phyloP scores from a whole-genome alignment of 1,139 yeast species.

The Yamadazyma atlantica region DNA sequence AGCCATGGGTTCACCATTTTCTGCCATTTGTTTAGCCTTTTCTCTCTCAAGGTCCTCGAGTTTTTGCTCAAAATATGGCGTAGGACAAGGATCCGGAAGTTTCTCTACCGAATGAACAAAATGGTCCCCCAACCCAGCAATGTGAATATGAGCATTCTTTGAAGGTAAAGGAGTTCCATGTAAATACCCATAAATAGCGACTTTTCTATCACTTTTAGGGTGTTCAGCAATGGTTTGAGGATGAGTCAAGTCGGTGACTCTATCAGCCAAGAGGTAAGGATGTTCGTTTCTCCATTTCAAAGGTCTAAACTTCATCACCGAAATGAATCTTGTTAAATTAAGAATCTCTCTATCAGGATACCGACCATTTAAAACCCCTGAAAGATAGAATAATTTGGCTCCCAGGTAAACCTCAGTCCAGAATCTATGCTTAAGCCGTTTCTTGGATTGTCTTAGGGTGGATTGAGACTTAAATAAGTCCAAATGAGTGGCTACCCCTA shows the following conservation, averaged over 20 bases:
- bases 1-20: conserved; percentile 53
- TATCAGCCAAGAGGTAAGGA: conserved; percentile 87
- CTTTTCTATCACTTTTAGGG: conserved; percentile 81
- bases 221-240: conserved; percentile 78
- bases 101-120: conserved; percentile 76
- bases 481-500: conserved; percentile 94
- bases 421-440: conserved; percentile 87
- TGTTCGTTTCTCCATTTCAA: conserved; percentile 98
- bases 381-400: conserved; percentile 89
- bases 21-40: conserved; percentile 62
- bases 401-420: conserved; percentile 99
- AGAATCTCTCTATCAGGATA: conserved; percentile 96
- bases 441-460: conserved; percentile 88
- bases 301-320: conserved; percentile 98
- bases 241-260: conserved; percentile 94
- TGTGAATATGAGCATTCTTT: conserved; percentile 77
- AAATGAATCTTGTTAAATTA: conserved; percentile 86
- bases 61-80: conserved; percentile 87
- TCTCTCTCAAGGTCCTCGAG: conserved; percentile 79
- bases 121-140: conserved; percentile 95
- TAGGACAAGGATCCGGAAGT: conserved; percentile 98
- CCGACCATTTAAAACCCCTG: conserved; percentile 96
- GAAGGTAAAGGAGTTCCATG: conserved; percentile 89
- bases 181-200: conserved; percentile 90
- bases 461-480: conserved; percentile 90